Conservation (phyloP, 306 rosid genomes). For the Begonia masoniana region DNA sequence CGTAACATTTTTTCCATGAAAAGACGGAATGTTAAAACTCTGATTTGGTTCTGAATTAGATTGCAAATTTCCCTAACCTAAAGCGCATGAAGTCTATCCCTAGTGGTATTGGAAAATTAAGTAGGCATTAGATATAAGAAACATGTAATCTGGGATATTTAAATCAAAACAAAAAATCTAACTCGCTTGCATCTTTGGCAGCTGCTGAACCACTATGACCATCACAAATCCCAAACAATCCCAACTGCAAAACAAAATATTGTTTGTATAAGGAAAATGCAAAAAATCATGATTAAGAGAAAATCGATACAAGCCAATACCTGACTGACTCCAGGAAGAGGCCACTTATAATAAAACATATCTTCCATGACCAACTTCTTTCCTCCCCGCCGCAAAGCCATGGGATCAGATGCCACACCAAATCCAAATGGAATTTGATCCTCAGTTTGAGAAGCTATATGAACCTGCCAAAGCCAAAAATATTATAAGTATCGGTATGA, state of each 20-base stretch:
- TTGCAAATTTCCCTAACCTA: too few relatives aligned
- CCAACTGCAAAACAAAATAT: constrained; percentile 53
- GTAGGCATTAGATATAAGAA: too few relatives aligned
- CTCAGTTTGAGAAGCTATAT: constrained; percentile 41
- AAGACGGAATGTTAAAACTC: too few relatives aligned
- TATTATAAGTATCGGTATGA: too few relatives aligned
- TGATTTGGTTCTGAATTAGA: too few relatives aligned
- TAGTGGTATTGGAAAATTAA: too few relatives aligned
- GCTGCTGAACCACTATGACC: constrained; percentile 96
- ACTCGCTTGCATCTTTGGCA: constrained; percentile 93
- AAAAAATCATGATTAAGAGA: constrained; percentile 1
- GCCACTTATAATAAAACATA: constrained; percentile 85
- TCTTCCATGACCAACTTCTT: constrained; percentile 91
- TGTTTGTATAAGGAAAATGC: too few relatives aligned
- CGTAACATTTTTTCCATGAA: too few relatives aligned
- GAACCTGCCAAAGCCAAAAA: constrained; percentile 39
- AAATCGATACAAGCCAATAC: constrained; percentile 22
- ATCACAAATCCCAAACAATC: constrained; percentile 82
- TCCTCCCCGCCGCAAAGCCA: constrained; percentile 92
- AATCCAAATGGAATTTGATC: constrained; percentile 65
- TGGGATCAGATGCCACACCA: constrained; percentile 93
- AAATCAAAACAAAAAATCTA: constrained; percentile 23
- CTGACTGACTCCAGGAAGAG: constrained; percentile 87
- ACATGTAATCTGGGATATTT: too few relatives aligned
- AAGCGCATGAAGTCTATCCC: too few relatives aligned